Evolutionary conservation across 805 yeast species (phyloP), one percentile per base, ranked within the genome.

Genomic region (Phaffomyces thermotolerans): DNA sequence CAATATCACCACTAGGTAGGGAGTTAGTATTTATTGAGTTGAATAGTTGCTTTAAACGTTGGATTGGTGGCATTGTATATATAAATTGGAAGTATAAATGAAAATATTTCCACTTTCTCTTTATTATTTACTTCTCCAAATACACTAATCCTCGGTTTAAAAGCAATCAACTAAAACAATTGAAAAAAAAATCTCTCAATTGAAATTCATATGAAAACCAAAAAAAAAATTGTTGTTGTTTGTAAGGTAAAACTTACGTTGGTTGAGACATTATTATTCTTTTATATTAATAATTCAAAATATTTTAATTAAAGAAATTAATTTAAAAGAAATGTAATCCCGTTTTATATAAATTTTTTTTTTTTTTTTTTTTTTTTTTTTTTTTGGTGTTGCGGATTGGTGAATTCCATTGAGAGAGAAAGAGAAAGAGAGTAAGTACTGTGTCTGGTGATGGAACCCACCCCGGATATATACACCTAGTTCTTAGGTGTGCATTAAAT

Each of bases 1-100:
- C 99, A 69, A 91, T 81, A 82, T 91, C 99, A 77, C 91, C 93
- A 66, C 86, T 80, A 45, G 57, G 52, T 3, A 14, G 18, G 6
- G 37, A 37, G 57, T 54, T 51, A 53, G 53, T 48, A 44, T 24
- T n/a, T 45, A 35, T 17, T 31, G 10, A 18, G 10, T 24, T 17
- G n/a, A 22, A 17, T n/a, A 50, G 37, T 17, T 48, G 51, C 13
- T 36, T 36, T 15, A 50, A 44, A 17, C 53, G 50, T 23, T 46
- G 33, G 35, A 46, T 34, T 22, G 46, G 45, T 5, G 41, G 18
- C 45, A 39, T 40, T 34, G 9, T 33, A 17, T 23, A 6, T 15
- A 20, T 15, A 34, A 7, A 32, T 12, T 31, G 15, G 34, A 31
- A 4, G 22, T 20, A 20, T 20, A 20, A 20, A n/a, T n/a, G n/a